phyloP scores from a whole-genome alignment of 2,329 filamentous ascomycete genomes.

The Neonectria magnoliae region DNA sequence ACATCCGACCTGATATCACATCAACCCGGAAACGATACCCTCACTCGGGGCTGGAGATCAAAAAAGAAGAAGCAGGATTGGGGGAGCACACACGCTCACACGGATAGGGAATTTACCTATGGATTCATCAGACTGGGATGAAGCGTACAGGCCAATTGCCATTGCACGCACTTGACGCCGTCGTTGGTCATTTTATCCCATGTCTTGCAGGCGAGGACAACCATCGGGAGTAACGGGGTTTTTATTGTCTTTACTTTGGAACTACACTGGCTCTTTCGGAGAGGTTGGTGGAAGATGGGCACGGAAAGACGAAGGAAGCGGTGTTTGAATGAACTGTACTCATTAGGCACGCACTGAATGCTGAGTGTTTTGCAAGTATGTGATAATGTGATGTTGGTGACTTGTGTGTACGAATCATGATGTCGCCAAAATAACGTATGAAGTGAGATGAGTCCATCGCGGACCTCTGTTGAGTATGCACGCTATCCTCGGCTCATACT shows the following conservation, averaged over 20 bases:
- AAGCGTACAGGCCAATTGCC: constrained; percentile 21
- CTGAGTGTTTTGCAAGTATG: constrained; percentile 23
- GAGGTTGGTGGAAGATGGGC: neutral
- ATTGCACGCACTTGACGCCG: constrained; percentile 21
- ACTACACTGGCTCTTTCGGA: constrained; percentile 10
- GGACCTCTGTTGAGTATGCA: too few relatives aligned
- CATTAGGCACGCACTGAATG: constrained; percentile 24
- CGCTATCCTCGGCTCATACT: neutral
- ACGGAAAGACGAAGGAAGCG: constrained; percentile 21
- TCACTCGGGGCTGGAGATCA: constrained; percentile 30
- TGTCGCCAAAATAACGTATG: neutral
- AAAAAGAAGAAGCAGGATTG: constrained; percentile 27
- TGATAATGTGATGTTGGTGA: neutral
- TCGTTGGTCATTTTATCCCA: constrained; percentile 22
- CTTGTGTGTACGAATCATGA: neutral
- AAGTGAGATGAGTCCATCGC: neutral
- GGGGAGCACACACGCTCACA: constrained; percentile 11
- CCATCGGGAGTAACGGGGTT: constrained; percentile 41
- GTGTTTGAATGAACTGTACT: constrained; percentile 29
- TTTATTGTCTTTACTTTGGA: constrained; percentile 29
- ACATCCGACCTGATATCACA: constrained; percentile 22
- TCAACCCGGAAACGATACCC: constrained; percentile 40
- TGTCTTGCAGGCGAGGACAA: constrained; percentile 28
- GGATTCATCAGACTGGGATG: constrained; percentile 15
- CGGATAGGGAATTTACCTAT: constrained; percentile 13